These are phyloP conservation scores for Aspergillaceae sp. DNA, from an alignment of 2,329 filamentous ascomycete species.

Conservation along the genomic window DNA sequence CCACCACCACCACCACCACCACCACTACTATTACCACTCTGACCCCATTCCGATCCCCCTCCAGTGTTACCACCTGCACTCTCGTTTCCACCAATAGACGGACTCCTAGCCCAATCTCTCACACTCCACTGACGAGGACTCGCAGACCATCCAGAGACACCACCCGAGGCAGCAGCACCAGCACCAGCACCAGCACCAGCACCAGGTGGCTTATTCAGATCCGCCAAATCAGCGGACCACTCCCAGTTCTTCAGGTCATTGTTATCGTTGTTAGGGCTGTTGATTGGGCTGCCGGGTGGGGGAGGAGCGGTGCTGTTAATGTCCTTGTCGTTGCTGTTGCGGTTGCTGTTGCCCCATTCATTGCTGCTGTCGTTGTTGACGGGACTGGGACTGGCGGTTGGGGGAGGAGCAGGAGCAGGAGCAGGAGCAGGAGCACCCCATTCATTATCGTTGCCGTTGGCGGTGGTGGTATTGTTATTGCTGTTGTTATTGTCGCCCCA, in stretches of 20 bases:
- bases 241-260: not conserved
- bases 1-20: not conserved
- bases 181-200: not conserved
- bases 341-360: not conserved
- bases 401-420: too few species aligned
- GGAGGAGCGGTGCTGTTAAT: not conserved
- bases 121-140: not conserved
- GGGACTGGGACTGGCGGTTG: too few species aligned
- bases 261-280: not conserved
- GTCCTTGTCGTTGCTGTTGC: not conserved
- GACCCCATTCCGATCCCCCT: not conserved
- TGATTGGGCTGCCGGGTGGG: too few species aligned
- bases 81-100: not conserved
- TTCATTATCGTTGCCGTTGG: not conserved
- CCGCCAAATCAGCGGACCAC: not conserved
- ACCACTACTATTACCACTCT: not conserved
- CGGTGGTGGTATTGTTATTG: not conserved
- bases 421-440: too few species aligned
- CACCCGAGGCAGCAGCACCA: not conserved
- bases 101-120: constrained; percentile 1
- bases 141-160: too few species aligned
- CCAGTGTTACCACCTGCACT: not conserved
- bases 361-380: not conserved
- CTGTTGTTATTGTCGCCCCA: not conserved
- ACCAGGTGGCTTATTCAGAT: not conserved